Conservation (phyloP, 306 rosid species). For the Luffa aegyptiaca region DNA sequence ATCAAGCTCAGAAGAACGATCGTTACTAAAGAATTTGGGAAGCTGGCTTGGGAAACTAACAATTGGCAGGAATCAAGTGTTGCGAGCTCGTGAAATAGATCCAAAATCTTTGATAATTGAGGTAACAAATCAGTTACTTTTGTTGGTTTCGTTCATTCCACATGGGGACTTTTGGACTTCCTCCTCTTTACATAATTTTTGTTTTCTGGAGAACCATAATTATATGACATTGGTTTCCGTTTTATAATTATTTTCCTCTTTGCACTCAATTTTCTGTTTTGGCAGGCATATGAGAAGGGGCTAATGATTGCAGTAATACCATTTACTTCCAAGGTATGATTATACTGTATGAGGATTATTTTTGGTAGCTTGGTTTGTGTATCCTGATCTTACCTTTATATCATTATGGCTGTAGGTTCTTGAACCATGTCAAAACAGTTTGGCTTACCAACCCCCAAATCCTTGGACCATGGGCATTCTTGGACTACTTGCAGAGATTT, state of each 20-base stretch:
- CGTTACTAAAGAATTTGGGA: constrained; percentile 87
- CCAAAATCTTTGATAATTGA: constrained; percentile 96
- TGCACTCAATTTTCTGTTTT: background rate
- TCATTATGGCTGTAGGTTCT: constrained; percentile 46
- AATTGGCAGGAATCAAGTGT: constrained; percentile 89
- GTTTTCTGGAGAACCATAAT: background rate
- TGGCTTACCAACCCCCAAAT: constrained; percentile 97
- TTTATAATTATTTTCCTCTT: background rate
- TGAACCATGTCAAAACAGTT: constrained; percentile 90
- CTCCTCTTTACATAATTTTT: background rate
- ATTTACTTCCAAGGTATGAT: constrained; percentile 89
- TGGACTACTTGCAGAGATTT: constrained; percentile 93
- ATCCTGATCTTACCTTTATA: background rate
- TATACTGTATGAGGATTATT: background rate
- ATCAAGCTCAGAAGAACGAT: constrained; percentile 98
- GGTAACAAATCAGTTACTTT: constrained; percentile 26
- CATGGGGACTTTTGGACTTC: background rate
- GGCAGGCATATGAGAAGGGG: constrained; percentile 97
- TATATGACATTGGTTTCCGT: background rate
- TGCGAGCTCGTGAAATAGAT: constrained; percentile 94
- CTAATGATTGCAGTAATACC: constrained; percentile 99
- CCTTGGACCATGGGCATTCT: constrained; percentile 99
- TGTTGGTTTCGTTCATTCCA: constrained; percentile 4
- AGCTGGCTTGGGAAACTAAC: constrained; percentile 99
- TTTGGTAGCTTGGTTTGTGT: background rate